Evolutionary conservation across 176 grass and related monocot genomes (phyloP), one percentile per base, ranked within the genome.

Genomic region (Bolboschoenus planiculmis): DNA sequence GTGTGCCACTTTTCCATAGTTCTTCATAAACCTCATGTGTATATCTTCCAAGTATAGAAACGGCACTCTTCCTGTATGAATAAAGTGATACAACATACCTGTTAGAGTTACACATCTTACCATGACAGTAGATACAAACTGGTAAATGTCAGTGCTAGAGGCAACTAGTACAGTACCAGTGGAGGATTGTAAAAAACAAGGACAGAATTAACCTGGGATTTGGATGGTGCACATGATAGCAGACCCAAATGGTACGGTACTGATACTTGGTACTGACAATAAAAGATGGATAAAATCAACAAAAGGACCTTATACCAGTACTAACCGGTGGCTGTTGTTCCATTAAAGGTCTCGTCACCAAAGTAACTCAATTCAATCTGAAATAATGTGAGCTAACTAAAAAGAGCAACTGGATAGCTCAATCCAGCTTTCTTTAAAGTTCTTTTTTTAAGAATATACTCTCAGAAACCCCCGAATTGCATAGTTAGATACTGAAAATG

Each of bases 11-110:
- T 76, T 91, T 59, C 95, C 87, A 42, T 98, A 98, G 56, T 98
- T 95, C 80, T 98, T 98, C 87, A 98, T 90, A 81, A 98, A 98
- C 81, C 95, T 93, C 92, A 98, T 98, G 75, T 95, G 95, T 77
- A 98, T 93, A 82, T 98, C 95, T 82, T 98, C 92, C 13, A 98
- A 87, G 77, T 98, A 98, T 29, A 98, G 84, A 60, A 95, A 98
- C 57, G 95, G 95, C 43, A 98, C 74, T 40, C 95, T 84, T 46
- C 95, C 95, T 98, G 87, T 59, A 54, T 35, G 60, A 37, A 33
- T 76, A 88, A 59, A 11, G 13, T 26, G 42, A 44, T 21, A 39
- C 35, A 0, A 13, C 2, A 26, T 9, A 56, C 16, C 2, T 43
- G 14, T 53, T 34, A 74, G n/a, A 47, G 39, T 63, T 29, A 60